These are phyloP conservation scores for Lipomyces mesembrius DNA, from an alignment of 805 yeast genomes.

Conservation along the genomic window DNA sequence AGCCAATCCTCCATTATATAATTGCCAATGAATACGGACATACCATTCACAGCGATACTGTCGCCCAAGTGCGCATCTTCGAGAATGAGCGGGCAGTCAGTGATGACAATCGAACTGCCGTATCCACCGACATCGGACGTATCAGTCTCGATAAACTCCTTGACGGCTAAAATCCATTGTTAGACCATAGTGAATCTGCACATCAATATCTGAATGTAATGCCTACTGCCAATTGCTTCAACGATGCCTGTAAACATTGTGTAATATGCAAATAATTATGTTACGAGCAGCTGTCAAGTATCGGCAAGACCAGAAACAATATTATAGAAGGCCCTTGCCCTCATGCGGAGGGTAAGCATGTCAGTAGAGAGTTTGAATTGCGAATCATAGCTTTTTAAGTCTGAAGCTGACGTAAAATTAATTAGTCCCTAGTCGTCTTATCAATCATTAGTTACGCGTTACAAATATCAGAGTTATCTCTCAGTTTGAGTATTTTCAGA, in stretches of 20 bases:
- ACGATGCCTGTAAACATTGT: conserved; percentile 93
- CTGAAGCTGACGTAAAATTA: too few relatives aligned
- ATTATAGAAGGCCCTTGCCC: too few relatives aligned
- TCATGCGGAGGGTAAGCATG: too few relatives aligned
- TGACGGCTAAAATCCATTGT: conserved; percentile 47
- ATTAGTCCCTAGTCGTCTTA: too few relatives aligned
- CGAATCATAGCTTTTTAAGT: too few relatives aligned
- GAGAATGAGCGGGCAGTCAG: conserved; percentile 64
- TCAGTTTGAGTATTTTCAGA: too few relatives aligned
- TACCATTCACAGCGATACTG: conserved; percentile 85
- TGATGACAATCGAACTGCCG: conserved; percentile 73
- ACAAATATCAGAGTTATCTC: too few relatives aligned
- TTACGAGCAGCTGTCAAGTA: background rate
- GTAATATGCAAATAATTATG: background rate
- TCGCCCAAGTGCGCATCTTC: conserved; percentile 91
- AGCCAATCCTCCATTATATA: background rate
- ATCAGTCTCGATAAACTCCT: conserved; percentile 55
- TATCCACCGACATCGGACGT: conserved; percentile 62
- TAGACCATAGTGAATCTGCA: conserved; percentile 42
- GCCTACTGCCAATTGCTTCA: conserved; percentile 71
- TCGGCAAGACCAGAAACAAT: too few relatives aligned
- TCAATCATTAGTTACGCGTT: too few relatives aligned
- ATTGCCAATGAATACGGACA: too few relatives aligned
- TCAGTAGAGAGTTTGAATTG: too few relatives aligned
- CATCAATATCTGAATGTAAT: conserved; percentile 13